A percentile compares a stretch with the other conserved stretches of the same genome.
Conservation (phyloP, 306 rosid species). For the Vigna mungo region DNA sequence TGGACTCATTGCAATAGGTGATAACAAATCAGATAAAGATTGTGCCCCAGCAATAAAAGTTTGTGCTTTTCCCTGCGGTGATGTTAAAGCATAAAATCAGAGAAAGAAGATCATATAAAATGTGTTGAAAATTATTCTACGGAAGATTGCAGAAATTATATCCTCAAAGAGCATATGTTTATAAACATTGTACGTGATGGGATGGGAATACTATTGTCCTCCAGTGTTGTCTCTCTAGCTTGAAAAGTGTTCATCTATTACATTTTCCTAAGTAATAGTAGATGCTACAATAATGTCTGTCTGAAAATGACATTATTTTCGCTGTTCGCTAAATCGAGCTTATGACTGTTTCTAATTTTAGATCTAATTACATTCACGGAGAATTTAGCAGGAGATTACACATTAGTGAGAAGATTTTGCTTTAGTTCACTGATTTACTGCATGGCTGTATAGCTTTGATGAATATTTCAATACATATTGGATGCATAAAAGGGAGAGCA, state of each 20-base stretch:
- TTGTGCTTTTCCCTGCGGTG: conserved; percentile 73
- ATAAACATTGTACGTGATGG: not conserved
- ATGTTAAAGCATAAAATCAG: conserved; percentile 23
- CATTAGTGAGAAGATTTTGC: not conserved
- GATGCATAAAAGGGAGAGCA: conserved; percentile 8
- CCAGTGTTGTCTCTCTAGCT: not conserved
- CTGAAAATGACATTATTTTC: not conserved
- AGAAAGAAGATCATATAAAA: not conserved
- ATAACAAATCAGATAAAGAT: conserved; percentile 70
- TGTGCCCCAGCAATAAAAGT: conserved; percentile 87
- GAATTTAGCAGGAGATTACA: conserved; percentile 7
- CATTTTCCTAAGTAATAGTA: not conserved
- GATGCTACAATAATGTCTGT: not conserved
- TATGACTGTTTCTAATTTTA: not conserved
- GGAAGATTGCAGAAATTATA: not conserved
- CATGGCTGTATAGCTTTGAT: not conserved
- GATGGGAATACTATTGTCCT: not conserved
- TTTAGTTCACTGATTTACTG: not conserved
- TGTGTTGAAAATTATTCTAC: not conserved
- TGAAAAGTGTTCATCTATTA: not conserved
- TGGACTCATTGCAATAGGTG: conserved; percentile 85
- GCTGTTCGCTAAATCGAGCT: not conserved
- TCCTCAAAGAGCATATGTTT: not conserved
- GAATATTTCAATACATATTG: not conserved
- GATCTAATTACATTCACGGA: not conserved